Base-by-base conservation (phyloP, 106 monocot genomes). In the Dendrobium chrysotoxum region DNA sequence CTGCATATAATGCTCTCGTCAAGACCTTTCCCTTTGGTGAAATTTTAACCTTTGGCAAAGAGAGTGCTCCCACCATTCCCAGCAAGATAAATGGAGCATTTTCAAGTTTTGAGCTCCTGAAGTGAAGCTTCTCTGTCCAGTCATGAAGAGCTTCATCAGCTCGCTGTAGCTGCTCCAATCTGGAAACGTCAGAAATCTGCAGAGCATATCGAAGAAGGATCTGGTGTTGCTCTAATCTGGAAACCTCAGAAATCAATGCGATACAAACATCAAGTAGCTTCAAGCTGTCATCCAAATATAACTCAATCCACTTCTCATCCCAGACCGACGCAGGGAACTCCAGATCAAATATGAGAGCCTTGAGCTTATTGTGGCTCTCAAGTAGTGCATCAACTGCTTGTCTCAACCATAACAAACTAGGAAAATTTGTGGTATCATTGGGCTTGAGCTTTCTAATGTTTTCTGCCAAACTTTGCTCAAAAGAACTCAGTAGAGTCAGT, bases 11-110 rank as follows among this genome's bases (percentile, higher is more conserved):
- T 5, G 90, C 96, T 54, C 81, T 80, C 82, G 86, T 86, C 21
- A 97, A 80, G 8, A 90, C 89, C 57, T 85, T 92, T 35, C 90
- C 94, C 82, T 97, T 94, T 11, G 85, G 79, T 0, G 92, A 90
- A 41, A 85, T 84, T 75, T 86, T 94, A 61, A 76, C 84, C 76
- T 97, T 92, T 53, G 84, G 28, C 20, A 80, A 54, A 77, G 42
- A 53, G 57, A 93, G 83, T 58, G 87, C 86, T 28, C 46, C 72
- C 9, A 79, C 61, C 72, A 97, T 86, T 5, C 41, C 72, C 70
- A 80, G 80, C 64, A 94, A 79, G 53, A 85, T 84, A 2, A 26
- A 7, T 6, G 54, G 41, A 66, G 87, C 85, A 31, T 78, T 84
- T 35, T 89, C 84, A 58, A 92, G 85, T 68, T 81, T 97, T 39